Percentiles rank a stretch among this genome's conserved stretches.
phyloP scores from a whole-genome alignment of 768 basidiomycete genomes.

The Psilocybe tampanensis region DNA sequence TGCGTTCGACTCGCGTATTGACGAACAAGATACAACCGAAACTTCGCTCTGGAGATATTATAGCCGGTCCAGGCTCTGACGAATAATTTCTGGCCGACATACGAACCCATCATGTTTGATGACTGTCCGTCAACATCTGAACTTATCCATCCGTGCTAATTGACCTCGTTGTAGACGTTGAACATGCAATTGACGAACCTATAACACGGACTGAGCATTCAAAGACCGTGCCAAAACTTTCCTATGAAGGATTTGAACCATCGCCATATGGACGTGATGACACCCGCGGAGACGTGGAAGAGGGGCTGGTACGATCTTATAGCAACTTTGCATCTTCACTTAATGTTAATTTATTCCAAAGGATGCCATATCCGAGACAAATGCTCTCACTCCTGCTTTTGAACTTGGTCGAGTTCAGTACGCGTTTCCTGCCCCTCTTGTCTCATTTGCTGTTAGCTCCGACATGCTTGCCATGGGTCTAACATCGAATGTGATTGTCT shows the following conservation, averaged over 20 bases:
- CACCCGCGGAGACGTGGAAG: constrained; percentile 43
- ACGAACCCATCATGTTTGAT: constrained; percentile 53
- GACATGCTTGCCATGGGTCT: constrained; percentile 88
- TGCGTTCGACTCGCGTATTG: no score
- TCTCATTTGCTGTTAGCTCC: constrained; percentile 82
- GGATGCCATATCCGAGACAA: constrained; percentile 33
- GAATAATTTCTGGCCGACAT: background rate
- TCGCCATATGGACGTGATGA: constrained; percentile 60
- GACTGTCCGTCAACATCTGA: constrained; percentile 50
- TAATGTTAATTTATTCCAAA: constrained; percentile 5
- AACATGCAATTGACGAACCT: constrained; percentile 69
- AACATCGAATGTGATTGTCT: constrained; percentile 71
- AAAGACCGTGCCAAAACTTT: constrained; percentile 56
- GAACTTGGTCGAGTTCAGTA: constrained; percentile 90
- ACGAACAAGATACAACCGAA: no score
- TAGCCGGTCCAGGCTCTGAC: background rate
- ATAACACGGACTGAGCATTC: constrained; percentile 32
- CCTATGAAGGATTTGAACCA: constrained; percentile 90
- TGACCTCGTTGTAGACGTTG: constrained; percentile 65
- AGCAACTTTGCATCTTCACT: constrained; percentile 6
- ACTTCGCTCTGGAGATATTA: no score
- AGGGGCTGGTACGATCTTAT: constrained; percentile 22
- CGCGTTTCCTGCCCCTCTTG: constrained; percentile 80
- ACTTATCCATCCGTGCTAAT: background rate
- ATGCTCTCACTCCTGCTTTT: constrained; percentile 67